These are phyloP conservation scores for Termitomyces sp. DNA, from an alignment of 768 basidiomycete species.

Conservation along the genomic window DNA sequence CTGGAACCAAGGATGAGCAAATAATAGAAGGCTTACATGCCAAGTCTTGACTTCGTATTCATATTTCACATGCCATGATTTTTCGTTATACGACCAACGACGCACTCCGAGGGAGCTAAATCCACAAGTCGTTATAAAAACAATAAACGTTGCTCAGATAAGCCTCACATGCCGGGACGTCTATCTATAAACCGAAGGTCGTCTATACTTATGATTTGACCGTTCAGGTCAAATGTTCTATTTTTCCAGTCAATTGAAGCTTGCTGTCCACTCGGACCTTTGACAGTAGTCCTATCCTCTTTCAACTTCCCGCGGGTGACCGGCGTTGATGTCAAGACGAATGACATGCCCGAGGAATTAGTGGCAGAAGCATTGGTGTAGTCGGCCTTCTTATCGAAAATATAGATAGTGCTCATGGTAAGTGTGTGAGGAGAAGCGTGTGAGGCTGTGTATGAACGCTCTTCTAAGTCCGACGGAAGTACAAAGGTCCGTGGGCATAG, in stretches of 20 bases:
- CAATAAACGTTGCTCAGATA: no score
- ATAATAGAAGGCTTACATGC: not conserved
- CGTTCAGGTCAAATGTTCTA: not conserved
- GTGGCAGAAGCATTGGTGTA: not conserved
- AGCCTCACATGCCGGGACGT: not conserved
- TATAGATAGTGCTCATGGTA: not conserved
- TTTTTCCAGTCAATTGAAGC: not conserved
- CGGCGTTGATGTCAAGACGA: not conserved
- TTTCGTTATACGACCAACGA: constrained; percentile 2
- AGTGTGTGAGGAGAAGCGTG: not conserved
- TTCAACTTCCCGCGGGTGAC: not conserved
- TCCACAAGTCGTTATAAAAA: no score
- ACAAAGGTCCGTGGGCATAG: no score
- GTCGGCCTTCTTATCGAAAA: not conserved
- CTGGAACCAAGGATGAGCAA: not conserved
- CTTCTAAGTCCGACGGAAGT: no score
- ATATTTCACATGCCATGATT: constrained; percentile 3
- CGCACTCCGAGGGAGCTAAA: not conserved
- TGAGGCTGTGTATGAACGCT: not conserved
- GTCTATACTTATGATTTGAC: not conserved
- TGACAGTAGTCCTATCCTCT: not conserved
- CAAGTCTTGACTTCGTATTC: constrained; percentile 3
- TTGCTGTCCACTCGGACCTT: not conserved
- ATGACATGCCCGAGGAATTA: not conserved
- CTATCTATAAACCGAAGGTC: not conserved